These are phyloP conservation scores for Sporothrix protearum DNA, from an alignment of 2,329 filamentous ascomycete species.

Conservation along the genomic window DNA sequence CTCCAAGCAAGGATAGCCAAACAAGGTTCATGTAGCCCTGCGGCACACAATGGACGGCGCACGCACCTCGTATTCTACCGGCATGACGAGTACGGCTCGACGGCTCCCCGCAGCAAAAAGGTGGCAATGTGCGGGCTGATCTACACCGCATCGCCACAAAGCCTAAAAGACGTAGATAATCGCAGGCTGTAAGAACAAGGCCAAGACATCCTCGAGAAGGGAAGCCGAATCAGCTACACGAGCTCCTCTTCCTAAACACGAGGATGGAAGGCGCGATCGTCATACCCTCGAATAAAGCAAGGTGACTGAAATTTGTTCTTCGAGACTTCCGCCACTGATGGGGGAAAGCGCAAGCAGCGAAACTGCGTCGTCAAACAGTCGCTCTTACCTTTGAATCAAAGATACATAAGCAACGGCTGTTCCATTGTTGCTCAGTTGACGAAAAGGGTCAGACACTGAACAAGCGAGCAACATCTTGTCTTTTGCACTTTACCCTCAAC, in stretches of 20 bases:
- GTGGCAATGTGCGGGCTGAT: not conserved
- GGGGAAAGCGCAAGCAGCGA: not conserved
- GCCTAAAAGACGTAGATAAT: not conserved
- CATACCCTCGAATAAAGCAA: not conserved
- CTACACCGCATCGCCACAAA: not conserved
- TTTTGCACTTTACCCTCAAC: not conserved
- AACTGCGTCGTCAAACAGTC: not conserved
- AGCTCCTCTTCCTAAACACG: not conserved
- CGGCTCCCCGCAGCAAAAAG: not conserved
- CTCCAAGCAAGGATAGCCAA: too few species aligned
- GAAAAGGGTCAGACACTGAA: not conserved
- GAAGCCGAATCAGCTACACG: not conserved
- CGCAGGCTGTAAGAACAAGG: too few species aligned
- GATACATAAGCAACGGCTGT: not conserved
- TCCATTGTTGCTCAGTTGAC: not conserved
- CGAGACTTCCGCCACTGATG: not conserved
- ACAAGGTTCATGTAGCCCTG: not conserved
- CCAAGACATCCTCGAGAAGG: not conserved
- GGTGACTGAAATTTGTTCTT: not conserved
- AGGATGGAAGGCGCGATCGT: not conserved
- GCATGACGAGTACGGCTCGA: not conserved
- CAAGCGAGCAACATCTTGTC: not conserved
- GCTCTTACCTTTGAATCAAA: not conserved
- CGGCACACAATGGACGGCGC: not conserved
- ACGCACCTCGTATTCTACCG: not conserved